Evolutionary conservation across 768 basidiomycete genomes (phyloP), one percentile per base, ranked within the genome.

Genomic region (Lyophyllum semitale): DNA sequence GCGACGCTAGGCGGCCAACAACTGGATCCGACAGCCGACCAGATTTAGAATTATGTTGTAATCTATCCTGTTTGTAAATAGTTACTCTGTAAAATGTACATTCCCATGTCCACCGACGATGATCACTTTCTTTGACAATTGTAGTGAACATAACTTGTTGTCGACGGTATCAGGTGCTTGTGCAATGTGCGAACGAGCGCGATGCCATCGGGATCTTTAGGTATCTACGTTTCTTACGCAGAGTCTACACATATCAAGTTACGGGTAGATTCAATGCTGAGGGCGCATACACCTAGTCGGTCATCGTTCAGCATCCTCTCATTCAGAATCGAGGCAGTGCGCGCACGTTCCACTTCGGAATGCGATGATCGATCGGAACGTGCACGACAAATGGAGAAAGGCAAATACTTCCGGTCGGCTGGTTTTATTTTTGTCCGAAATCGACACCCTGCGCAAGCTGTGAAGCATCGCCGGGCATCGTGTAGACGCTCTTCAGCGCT

Each of bases 81-180:
- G 15, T n/a, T 18, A 9, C 11, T 15, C n/a, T 7, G 29, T 6
- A 18, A 23, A 17, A 43, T 72, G 43, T 56, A 79, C 80, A 55
- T 79, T 77, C 54, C 82, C 82, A 59, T 83, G 80, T 7, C 80
- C 82, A 20, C 82, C 82, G 17, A 84, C 73, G 49, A 83, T 81
- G 49, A 73, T 72, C 8, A 81, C 68, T 52, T 80, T 81, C 65
- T 73, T 77, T 8, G 68, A 51, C 66, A 70, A 68, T n/a, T 25
- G 54, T 8, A 9, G 23, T 18, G 11, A 18, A 49, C 17, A 23
- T 15, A 29, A 33, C 29, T 18, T 43, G 35, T 18, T 48, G 13
- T 35, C 9, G 26, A 46, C 26, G 15, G 38, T n/a, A n/a, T n/a
- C n/a, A n/a, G n/a, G n/a, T n/a, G n/a, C n/a, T n/a, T n/a, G n/a